These are phyloP conservation scores for Kokia cookei DNA, from an alignment of 441 rosid species.

Conservation along the genomic window DNA sequence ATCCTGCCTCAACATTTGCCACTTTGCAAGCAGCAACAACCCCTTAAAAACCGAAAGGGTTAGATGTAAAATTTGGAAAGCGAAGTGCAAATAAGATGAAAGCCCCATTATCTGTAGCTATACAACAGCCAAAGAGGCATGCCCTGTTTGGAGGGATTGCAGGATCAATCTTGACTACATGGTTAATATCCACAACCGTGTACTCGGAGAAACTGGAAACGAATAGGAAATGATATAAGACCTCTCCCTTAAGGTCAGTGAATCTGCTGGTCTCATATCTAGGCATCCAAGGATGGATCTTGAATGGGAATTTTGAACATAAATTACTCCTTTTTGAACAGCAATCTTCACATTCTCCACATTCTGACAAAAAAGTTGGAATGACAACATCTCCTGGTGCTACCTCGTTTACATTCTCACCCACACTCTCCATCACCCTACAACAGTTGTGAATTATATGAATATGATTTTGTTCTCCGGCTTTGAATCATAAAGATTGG, in stretches of 20 bases:
- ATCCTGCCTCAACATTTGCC: slow-evolving; percentile 77
- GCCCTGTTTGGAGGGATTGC: slow-evolving; percentile 61
- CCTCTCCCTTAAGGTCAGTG: slow-evolving; percentile 60
- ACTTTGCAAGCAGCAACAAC: slow-evolving; percentile 87
- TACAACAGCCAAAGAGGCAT: slow-evolving; percentile 83
- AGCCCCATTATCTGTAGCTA: slow-evolving; percentile 59
- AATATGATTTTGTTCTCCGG: background rate
- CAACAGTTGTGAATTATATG: background rate
- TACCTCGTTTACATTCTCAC: slow-evolving; percentile 55
- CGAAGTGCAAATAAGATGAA: background rate
- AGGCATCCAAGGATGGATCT: slow-evolving; percentile 74
- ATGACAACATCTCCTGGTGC: slow-evolving; percentile 61
- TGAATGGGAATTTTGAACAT: slow-evolving; percentile 63
- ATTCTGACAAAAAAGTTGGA: slow-evolving; percentile 70
- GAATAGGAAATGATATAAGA: slow-evolving; percentile 56
- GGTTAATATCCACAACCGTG: slow-evolving; percentile 62
- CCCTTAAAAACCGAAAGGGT: slow-evolving; percentile 27
- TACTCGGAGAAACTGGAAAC: slow-evolving; percentile 80
- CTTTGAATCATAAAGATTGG: background rate
- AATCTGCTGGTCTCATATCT: slow-evolving; percentile 71
- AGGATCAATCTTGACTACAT: slow-evolving; percentile 62
- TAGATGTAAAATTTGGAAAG: background rate
- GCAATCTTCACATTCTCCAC: slow-evolving; percentile 71
- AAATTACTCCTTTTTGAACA: slow-evolving; percentile 63
- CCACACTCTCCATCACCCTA: slow-evolving; percentile 82